Percentiles rank a stretch among this genome's conserved stretches.
phyloP scores from a whole-genome alignment of 2,329 filamentous ascomycete genomes.

The Dactylella cylindrospora region DNA sequence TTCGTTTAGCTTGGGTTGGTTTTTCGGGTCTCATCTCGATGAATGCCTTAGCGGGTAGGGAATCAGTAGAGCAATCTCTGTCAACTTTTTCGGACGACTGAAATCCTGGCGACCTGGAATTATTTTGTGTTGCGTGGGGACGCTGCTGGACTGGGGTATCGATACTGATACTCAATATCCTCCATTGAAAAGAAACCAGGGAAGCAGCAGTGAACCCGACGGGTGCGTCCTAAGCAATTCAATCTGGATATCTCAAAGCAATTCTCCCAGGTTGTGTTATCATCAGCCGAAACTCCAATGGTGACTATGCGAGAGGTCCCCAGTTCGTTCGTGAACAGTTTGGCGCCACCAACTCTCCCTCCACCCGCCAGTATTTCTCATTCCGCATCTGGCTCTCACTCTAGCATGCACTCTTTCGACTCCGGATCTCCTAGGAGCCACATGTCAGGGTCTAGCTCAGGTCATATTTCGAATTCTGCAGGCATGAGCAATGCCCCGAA shows the following conservation, averaged over 20 bases:
- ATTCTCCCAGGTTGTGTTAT: slow-evolving; percentile 3
- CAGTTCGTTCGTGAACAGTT: slow-evolving; percentile 44
- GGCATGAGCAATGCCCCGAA: slow-evolving; percentile 20
- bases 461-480: slow-evolving; percentile 27
- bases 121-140: slow-evolving; percentile 36
- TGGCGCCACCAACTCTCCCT: slow-evolving; percentile 39
- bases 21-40: slow-evolving; percentile 41
- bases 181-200: not conserved
- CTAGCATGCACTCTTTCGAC: slow-evolving; percentile 43
- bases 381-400: slow-evolving; percentile 39
- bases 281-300: slow-evolving; percentile 17
- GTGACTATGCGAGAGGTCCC: slow-evolving; percentile 44
- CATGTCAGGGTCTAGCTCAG: slow-evolving; percentile 39
- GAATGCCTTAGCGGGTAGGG: slow-evolving; percentile 24
- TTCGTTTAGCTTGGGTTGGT: slow-evolving; percentile 21
- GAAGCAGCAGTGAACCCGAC: slow-evolving; percentile 1
- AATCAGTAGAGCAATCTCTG: slow-evolving; percentile 30
- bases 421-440: slow-evolving; percentile 41
- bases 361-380: slow-evolving; percentile 38
- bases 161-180: slow-evolving; percentile 8
- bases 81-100: slow-evolving; percentile 18
- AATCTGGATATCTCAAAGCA: not conserved
- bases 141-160: slow-evolving; percentile 4
- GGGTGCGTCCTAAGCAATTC: no score
- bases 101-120: slow-evolving; percentile 7